Conservation (phyloP, 2,329 filamentous ascomycete species). For the Ramichloridium luteum region DNA sequence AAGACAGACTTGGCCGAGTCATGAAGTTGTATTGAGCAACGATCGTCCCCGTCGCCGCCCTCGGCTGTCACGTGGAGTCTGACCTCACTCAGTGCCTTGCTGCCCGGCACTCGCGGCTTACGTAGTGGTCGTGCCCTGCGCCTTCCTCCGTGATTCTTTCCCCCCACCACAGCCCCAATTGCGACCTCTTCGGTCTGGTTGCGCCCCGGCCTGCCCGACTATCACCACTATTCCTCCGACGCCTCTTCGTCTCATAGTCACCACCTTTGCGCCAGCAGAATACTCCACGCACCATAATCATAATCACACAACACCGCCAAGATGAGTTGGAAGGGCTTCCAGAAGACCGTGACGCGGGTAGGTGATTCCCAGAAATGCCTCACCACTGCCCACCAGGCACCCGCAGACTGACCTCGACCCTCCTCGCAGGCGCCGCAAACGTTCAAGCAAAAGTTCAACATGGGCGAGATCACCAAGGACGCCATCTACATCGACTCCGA, state of each 20-base stretch:
- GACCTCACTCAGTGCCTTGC: too few species aligned
- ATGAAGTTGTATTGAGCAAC: too few species aligned
- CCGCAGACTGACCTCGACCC: conserved; percentile 6
- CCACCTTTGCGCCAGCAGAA: too few species aligned
- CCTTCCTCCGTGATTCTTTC: not conserved
- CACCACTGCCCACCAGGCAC: too few species aligned
- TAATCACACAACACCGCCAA: conserved; percentile 20
- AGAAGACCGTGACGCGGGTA: conserved; percentile 79
- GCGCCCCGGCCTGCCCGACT: not conserved
- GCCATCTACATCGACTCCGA: conserved; percentile 90
- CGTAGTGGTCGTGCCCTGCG: too few species aligned
- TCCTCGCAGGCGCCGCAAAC: conserved; percentile 64
- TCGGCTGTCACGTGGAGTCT: too few species aligned
- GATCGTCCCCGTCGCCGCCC: too few species aligned
- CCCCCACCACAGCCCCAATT: too few species aligned
- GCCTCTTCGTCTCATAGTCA: too few species aligned
- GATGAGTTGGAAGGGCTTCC: conserved; percentile 97
- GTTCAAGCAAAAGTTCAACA: conserved; percentile 83
- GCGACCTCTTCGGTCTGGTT: not conserved
- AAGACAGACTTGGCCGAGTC: too few species aligned
- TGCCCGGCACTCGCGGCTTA: too few species aligned
- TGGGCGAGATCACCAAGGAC: conserved; percentile 92
- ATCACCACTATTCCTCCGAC: not conserved
- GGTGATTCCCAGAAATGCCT: conserved; percentile 27
- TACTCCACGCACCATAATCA: too few species aligned